Evolutionary conservation across 805 yeast species (phyloP).

Genomic region (Komagataella populi): DNA sequence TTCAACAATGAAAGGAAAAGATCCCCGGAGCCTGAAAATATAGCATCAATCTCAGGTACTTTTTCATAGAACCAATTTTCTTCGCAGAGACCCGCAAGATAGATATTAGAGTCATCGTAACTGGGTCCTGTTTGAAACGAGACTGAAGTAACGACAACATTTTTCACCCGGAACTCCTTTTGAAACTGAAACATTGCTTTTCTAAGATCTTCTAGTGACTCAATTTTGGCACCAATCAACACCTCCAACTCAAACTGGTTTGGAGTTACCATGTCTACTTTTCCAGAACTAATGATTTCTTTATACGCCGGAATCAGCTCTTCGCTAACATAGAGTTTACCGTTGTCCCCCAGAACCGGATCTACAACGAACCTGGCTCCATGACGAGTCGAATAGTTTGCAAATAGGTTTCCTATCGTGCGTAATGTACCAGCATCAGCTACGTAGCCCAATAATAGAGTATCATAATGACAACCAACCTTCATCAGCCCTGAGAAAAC

Average conservation of each 20-base stretch:
- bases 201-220: slow-evolving; percentile 20
- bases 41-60: slow-evolving; percentile 38
- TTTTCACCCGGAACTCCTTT: slow-evolving; percentile 26
- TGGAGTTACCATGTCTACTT: slow-evolving; percentile 46
- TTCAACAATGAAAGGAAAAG: slow-evolving; percentile 50
- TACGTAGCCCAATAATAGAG: slow-evolving; percentile 68
- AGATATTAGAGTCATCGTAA: slow-evolving; percentile 9
- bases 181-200: slow-evolving; percentile 28
- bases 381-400: slow-evolving; percentile 14
- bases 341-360: slow-evolving; percentile 90
- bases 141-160: slow-evolving; percentile 50
- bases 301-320: slow-evolving; percentile 39
- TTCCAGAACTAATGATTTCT: slow-evolving; percentile 26
- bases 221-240: slow-evolving; percentile 32
- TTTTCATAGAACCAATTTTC: slow-evolving; percentile 18
- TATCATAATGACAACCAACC: slow-evolving; percentile 40
- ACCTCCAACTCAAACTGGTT: slow-evolving; percentile 66
- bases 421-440: slow-evolving; percentile 47
- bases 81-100: background rate
- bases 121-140: slow-evolving; percentile 9
- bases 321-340: slow-evolving; percentile 59
- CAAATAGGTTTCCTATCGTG: slow-evolving; percentile 30
- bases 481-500: slow-evolving; percentile 42
- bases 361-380: slow-evolving; percentile 52
- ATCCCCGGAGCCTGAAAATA: slow-evolving; percentile 68